A percentile compares a stretch with the other conserved stretches of the same genome.
phyloP scores from a whole-genome alignment of 2,329 filamentous ascomycete genomes.

The Ascochyta koolunga region DNA sequence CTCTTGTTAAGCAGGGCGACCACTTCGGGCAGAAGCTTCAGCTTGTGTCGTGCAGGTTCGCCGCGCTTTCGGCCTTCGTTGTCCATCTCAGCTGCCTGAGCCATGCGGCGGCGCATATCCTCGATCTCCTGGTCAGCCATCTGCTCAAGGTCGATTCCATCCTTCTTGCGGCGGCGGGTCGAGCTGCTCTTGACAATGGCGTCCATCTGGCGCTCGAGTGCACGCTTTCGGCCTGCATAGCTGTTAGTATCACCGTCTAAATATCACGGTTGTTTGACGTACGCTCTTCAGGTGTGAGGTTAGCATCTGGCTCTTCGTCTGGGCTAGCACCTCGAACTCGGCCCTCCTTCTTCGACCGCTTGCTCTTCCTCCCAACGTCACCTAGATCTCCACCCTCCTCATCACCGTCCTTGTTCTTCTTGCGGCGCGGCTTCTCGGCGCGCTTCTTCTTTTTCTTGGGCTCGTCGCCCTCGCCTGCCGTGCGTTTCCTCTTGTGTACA shows the following conservation, averaged over 20 bases:
- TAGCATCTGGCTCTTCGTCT: constrained; percentile 75
- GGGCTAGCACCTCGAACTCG: constrained; percentile 45
- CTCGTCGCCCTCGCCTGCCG: constrained; percentile 63
- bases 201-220: constrained; percentile 86
- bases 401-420: constrained; percentile 56
- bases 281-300: constrained; percentile 83
- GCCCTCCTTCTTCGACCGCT: constrained; percentile 52
- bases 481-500: constrained; percentile 68
- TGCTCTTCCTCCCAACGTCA: constrained; percentile 61
- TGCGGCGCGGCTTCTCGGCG: constrained; percentile 59
- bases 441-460: constrained; percentile 73
- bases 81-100: constrained; percentile 84
- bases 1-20: constrained; percentile 87
- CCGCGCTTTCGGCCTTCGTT: constrained; percentile 79
- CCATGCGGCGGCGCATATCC: constrained; percentile 87
- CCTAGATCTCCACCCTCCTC: constrained; percentile 56
- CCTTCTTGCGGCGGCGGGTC: constrained; percentile 74
- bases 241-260: neutral
- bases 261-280: constrained; percentile 42
- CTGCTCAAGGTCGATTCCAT: constrained; percentile 90
- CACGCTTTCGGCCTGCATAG: constrained; percentile 69
- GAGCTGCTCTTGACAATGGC: constrained; percentile 85
- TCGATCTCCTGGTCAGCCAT: constrained; percentile 90
- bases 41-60: constrained; percentile 86
- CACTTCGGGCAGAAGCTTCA: constrained; percentile 91